Conservation (phyloP, 306 rosid species). For the Coriaria nepalensis region DNA sequence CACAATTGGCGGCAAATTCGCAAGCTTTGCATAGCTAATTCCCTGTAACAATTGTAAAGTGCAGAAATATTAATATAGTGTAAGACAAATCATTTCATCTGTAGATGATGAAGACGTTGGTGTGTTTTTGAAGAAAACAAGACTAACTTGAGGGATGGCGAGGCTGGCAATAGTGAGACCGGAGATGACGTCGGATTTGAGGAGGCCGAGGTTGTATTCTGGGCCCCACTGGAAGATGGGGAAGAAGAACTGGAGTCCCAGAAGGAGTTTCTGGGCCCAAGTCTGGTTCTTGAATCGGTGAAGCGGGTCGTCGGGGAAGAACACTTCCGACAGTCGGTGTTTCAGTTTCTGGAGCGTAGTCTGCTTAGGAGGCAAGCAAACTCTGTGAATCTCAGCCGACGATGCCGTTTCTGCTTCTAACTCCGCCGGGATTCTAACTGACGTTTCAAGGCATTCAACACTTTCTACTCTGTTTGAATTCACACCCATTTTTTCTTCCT, state of each 20-base stretch:
- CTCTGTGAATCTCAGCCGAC: slow-evolving; percentile 11
- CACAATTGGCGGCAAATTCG: slow-evolving; percentile 85
- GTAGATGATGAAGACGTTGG: too few relatives aligned
- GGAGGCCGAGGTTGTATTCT: slow-evolving; percentile 29
- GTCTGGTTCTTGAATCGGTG: slow-evolving; percentile 61
- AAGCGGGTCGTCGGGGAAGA: slow-evolving; percentile 85
- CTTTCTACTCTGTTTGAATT: too few relatives aligned
- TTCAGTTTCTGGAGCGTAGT: slow-evolving; percentile 45
- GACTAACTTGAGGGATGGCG: slow-evolving; percentile 42
- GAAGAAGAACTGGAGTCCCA: slow-evolving; percentile 55
- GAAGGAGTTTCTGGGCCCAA: slow-evolving; percentile 17
- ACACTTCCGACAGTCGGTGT: slow-evolving; percentile 52
- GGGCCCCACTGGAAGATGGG: slow-evolving; percentile 85
- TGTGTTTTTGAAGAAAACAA: too few relatives aligned
- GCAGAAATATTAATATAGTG: too few relatives aligned
- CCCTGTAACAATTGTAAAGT: slow-evolving; percentile 29
- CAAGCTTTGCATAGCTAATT: slow-evolving; percentile 87
- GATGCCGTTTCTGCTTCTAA: too few relatives aligned
- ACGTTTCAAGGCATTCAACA: too few relatives aligned
- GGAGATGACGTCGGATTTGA: slow-evolving; percentile 63
- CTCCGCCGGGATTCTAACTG: too few relatives aligned
- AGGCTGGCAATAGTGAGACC: slow-evolving; percentile 96
- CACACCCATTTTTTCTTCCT: too few relatives aligned
- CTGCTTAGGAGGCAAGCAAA: slow-evolving; percentile 55
- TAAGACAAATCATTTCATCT: too few relatives aligned